Percentiles rank a stretch among this genome's conserved stretches.
Conservation (phyloP, 2,329 filamentous ascomycete genomes). For the Arthrobotrys pseudoclavata region DNA sequence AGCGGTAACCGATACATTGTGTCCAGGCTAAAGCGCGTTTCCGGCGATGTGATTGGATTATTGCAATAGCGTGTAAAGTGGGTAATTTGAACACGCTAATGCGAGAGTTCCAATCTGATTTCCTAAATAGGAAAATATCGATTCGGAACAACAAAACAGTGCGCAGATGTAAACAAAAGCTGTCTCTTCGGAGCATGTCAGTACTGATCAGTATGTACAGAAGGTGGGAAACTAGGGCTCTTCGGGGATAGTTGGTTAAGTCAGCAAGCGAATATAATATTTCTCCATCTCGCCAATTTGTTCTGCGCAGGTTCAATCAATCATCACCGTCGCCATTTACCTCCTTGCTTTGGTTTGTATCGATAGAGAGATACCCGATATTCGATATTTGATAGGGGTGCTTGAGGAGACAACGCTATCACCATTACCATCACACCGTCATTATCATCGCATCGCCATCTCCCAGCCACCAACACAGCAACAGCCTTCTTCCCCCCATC, state of each 20-base stretch:
- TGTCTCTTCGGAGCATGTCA: neutral
- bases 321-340: constrained; percentile 1
- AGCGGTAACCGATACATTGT: constrained; percentile 40
- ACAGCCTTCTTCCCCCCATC: neutral
- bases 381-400: too few species aligned
- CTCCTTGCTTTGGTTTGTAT: neutral
- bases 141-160: constrained; percentile 45
- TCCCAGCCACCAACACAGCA: constrained; percentile 10
- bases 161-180: constrained; percentile 51
- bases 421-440: neutral
- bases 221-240: constrained; percentile 7
- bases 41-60: constrained; percentile 7
- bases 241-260: constrained; percentile 16
- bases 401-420: neutral
- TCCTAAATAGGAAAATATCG: constrained; percentile 34
- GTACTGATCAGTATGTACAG: neutral
- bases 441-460: constrained; percentile 16
- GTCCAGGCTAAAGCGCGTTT: constrained; percentile 27
- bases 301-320: constrained; percentile 14
- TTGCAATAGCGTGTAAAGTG: constrained; percentile 32
- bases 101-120: constrained; percentile 40
- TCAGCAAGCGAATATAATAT: constrained; percentile 36
- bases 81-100: constrained; percentile 35
- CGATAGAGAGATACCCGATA: neutral
- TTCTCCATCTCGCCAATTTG: constrained; percentile 30